Evolutionary conservation across 352 stramenopile species (phyloP).

Genomic region (Thalassiosira mediterranea): DNA sequence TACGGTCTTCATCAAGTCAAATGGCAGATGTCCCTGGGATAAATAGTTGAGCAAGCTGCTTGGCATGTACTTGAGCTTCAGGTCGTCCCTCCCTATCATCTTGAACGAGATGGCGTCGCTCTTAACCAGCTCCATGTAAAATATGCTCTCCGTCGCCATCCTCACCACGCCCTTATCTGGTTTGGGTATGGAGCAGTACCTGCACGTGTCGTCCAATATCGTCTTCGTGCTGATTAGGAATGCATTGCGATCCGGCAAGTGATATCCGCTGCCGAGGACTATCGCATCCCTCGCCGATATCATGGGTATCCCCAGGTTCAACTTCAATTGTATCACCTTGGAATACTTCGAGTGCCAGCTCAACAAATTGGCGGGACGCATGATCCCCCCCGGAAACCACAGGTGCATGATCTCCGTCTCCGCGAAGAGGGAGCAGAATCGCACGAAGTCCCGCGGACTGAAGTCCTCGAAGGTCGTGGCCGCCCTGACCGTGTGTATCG

Average conservation of each 20-base stretch:
- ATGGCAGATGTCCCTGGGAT: slow-evolving; percentile 36
- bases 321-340: slow-evolving; percentile 31
- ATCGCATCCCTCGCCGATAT: slow-evolving; percentile 27
- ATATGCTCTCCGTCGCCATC: slow-evolving; percentile 35
- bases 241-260: slow-evolving; percentile 35
- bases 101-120: slow-evolving; percentile 38
- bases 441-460: slow-evolving; percentile 28
- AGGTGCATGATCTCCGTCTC: slow-evolving; percentile 33
- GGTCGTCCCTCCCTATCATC: slow-evolving; percentile 41
- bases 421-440: slow-evolving; percentile 26
- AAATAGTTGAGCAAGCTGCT: slow-evolving; percentile 29
- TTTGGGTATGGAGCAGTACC: slow-evolving; percentile 25
- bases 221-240: slow-evolving; percentile 33
- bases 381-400: slow-evolving; percentile 29
- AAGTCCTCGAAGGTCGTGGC: slow-evolving; percentile 26
- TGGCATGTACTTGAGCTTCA: slow-evolving; percentile 37
- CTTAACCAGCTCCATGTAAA: slow-evolving; percentile 20
- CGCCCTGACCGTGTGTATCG: slow-evolving; percentile 23
- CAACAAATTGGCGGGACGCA: slow-evolving; percentile 17
- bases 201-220: slow-evolving; percentile 18
- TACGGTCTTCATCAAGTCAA: slow-evolving; percentile 30
- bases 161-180: slow-evolving; percentile 18
- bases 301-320: slow-evolving; percentile 23
- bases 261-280: slow-evolving; percentile 32
- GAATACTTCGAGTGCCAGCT: slow-evolving; percentile 35